A percentile compares a stretch with the other conserved stretches of the same genome.
These are phyloP conservation scores for Herpetomonas muscarum DNA, from an alignment of 208 protist species.

Conservation along the genomic window DNA sequence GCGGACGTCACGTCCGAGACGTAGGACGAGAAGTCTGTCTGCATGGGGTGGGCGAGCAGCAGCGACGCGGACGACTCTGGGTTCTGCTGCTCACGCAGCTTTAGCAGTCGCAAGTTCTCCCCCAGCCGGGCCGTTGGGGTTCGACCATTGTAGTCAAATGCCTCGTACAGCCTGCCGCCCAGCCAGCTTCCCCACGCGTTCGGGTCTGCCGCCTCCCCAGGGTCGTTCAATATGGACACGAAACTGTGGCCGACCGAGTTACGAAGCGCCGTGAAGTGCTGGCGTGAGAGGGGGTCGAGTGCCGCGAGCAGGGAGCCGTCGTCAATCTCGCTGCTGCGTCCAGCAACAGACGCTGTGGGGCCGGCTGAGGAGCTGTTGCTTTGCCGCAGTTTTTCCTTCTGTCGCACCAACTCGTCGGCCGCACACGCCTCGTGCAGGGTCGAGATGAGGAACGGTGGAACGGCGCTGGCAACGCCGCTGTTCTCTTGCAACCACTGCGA, in stretches of 20 bases:
- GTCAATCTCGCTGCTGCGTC: conserved; percentile 2
- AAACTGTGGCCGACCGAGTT: conserved; percentile 84
- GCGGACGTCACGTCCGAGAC: conserved; percentile 53
- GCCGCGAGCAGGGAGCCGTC: conserved; percentile 35
- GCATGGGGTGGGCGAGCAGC: conserved; percentile 34
- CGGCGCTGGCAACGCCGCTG: conserved; percentile 1
- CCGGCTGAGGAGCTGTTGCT: conserved; percentile 2
- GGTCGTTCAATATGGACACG: conserved; percentile 88
- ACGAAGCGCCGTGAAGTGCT: conserved; percentile 68
- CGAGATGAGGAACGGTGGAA: conserved; percentile 6
- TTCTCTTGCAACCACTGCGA: conserved; percentile 55
- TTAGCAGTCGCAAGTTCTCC: conserved; percentile 17
- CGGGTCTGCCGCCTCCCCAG: conserved; percentile 17
- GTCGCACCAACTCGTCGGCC: conserved; percentile 15
- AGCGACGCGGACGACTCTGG: conserved; percentile 37
- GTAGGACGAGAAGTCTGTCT: conserved; percentile 60
- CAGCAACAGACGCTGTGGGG: neutral
- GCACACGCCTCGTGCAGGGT: conserved; percentile 26
- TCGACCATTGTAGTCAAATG: conserved; percentile 51
- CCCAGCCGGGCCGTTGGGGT: conserved; percentile 12
- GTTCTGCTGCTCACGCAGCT: conserved; percentile 11
- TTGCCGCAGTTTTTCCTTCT: conserved; percentile 1
- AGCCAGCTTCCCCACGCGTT: conserved; percentile 66
- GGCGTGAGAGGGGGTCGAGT: conserved; percentile 59
- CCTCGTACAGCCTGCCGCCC: conserved; percentile 55